Base-by-base conservation (phyloP, 345 rosid species). In the Turnera subulata region DNA sequence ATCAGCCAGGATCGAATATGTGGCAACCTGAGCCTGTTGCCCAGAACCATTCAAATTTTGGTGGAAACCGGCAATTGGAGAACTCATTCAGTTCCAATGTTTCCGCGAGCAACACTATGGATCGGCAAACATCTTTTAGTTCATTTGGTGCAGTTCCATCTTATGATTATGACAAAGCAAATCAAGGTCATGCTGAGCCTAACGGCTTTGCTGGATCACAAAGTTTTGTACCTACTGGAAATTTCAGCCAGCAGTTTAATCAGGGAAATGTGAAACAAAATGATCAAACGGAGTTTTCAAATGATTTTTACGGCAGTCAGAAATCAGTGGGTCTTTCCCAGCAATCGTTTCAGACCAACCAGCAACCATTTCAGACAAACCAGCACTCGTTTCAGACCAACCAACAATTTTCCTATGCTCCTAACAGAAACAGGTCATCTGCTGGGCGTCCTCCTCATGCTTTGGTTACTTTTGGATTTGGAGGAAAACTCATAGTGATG, bases 371-470 rank as follows among this genome's bases (percentile, higher is more conserved):
- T n/a, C n/a, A n/a, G n/a, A n/a, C n/a, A n/a, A n/a, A n/a, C 33
- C 88, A 68, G 51, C 83, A 87, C 63, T 57, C 87, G 13, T 71
- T 73, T 75, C 90, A 77, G 70, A 65, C 63, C 53, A 74, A 68
- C 71, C 83, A 80, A 72, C 81, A 67, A 69, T 80, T 82, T 77
- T 71, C 82, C 60, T 77, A 70, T 78, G 77, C 79, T 56, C 72
- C 83, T 55, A 65, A 47, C 70, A 32, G 59, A 0, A 90, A 82
- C 69, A 84, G 87, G 73, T 86, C 97, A 47, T 69, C 97, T 58
- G 95, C 88, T 71, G 91, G 96, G 21, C 97, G 99, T 67, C 99
- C 97, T 66, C 80, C 96, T 29, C 96, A 90, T 79, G 86, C 92
- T 23, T 74, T 90, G 72, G 86, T 88, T 71, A 70, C 79, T 63